These are phyloP conservation scores for Lecanosticta acicola DNA, from an alignment of 2,329 filamentous ascomycete genomes.

Conservation along the genomic window DNA sequence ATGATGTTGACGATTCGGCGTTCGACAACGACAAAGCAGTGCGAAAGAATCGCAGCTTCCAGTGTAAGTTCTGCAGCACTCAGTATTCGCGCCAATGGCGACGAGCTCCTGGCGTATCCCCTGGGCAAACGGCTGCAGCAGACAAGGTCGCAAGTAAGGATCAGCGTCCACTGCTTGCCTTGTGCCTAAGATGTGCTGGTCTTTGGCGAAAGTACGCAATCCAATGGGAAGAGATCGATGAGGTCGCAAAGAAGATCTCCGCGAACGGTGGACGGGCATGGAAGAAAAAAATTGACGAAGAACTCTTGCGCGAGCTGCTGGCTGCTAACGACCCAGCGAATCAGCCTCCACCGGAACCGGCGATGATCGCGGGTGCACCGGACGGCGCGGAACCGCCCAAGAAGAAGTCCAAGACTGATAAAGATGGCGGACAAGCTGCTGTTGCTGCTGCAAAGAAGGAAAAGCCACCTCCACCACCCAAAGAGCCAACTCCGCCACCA, in stretches of 20 bases:
- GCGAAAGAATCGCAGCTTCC: conserved; percentile 73
- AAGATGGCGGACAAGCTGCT: conserved; percentile 14
- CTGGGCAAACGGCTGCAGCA: conserved; percentile 62
- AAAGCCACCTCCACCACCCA: conserved; percentile 43
- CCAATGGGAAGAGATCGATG: conserved; percentile 90
- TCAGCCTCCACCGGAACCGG: conserved; percentile 19
- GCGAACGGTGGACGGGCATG: conserved; percentile 76
- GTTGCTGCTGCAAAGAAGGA: conserved; percentile 48
- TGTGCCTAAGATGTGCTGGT: conserved; percentile 85
- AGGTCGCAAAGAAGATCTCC: conserved; percentile 80
- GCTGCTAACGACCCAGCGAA: conserved; percentile 53
- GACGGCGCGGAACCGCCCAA: conserved; percentile 48
- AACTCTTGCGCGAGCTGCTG: conserved; percentile 71
- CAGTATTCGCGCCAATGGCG: conserved; percentile 84
- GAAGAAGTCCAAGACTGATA: conserved; percentile 54
- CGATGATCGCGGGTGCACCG: conserved; percentile 19
- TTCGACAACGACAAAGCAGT: conserved; percentile 84
- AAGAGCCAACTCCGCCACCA: conserved; percentile 52
- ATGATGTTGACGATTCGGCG: conserved; percentile 89
- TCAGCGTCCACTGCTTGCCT: conserved; percentile 66
- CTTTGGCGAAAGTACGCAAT: conserved; percentile 95
- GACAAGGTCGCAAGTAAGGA: conserved; percentile 70
- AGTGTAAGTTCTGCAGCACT: conserved; percentile 87
- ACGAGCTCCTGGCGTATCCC: conserved; percentile 71
- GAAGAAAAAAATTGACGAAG: conserved; percentile 88